Base-by-base conservation (phyloP, 352 stramenopile species). In the Aphanomyces stellatus region DNA sequence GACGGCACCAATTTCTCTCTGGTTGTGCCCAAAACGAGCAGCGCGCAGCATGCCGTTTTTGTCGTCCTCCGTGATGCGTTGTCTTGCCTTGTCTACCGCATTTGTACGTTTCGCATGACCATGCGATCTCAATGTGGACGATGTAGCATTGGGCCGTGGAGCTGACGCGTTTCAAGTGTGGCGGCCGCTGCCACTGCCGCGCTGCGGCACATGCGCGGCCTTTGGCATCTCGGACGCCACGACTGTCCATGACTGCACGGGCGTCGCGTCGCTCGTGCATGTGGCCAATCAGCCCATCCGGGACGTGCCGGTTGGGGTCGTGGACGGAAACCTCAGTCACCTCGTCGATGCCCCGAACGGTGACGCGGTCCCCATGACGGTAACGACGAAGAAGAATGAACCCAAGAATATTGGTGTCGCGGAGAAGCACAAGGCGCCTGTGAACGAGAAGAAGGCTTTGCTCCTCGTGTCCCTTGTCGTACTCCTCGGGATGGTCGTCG, bases 71-170 rank as follows among this genome's bases (percentile, higher is more conserved):
- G 78, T 5, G 80, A 89, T 60, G 15, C 48, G 0, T 68, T 76
- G n/a, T 77, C 76, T 15, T 89, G 80, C n/a, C 71, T 81, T n/a
- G 59, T 87, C 33, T 79, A 80, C 55, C 80, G 80, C 59, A 69
- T 86, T 40, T 79, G 79, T 87, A 76, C 55, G 80, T 78, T 7
- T 27, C 17, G 66, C 13, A 22, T 56, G 33, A 6, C 8, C 33
- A 51, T 11, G 31, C 8, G 5, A 19, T 4, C 33, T 37, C 8
- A 42, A 11, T 19, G 8, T 59, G 51, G 42, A 35, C 53, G 25
- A 65, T 37, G 42, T 75, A 57, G 69, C 68, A 28, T 62, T 65
- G 22, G 46, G 24, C 53, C n/a, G 46, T 10, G 19, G 11, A 15
- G 3, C 27, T 11, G 19, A 27, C 13, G 25, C 19, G 6, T 77